Conservation (phyloP, 129 eudicot species). For the Scalesia atractyloides region DNA sequence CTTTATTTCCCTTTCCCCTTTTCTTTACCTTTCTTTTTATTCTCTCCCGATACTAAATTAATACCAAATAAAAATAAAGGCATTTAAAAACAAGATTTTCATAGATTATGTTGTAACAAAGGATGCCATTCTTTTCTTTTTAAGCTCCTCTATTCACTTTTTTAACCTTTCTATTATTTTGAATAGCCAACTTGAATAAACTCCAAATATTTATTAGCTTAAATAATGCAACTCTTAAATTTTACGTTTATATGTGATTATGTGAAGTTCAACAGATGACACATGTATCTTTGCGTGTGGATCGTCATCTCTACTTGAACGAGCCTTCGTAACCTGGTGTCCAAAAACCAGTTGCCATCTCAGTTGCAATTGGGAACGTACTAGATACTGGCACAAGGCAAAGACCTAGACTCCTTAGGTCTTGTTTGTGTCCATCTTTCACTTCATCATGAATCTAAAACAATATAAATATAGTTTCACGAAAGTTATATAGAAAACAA, state of each 20-base stretch:
- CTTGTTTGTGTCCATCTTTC: conserved; percentile 41
- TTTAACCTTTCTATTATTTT: conserved; percentile 24
- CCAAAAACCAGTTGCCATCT: conserved; percentile 68
- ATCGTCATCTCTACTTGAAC: conserved; percentile 44
- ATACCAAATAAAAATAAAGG: conserved; percentile 1
- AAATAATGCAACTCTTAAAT: too few species aligned
- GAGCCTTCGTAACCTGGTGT: conserved; percentile 63
- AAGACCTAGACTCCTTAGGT: conserved; percentile 71
- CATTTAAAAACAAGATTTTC: background rate
- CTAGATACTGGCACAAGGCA: conserved; percentile 86
- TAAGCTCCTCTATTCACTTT: background rate
- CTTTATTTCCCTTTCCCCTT: conserved; percentile 5
- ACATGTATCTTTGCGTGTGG: too few species aligned
- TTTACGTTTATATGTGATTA: too few species aligned
- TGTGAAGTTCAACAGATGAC: too few species aligned
- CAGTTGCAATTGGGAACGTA: conserved; percentile 66
- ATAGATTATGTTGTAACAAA: background rate
- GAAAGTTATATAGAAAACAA: background rate
- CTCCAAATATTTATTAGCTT: too few species aligned
- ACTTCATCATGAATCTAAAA: conserved; percentile 33
- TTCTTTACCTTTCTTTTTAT: background rate
- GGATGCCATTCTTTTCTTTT: background rate
- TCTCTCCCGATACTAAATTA: background rate
- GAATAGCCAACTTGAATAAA: background rate
- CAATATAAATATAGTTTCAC: background rate